These are phyloP conservation scores for Erodium trifolium DNA, from an alignment of 441 rosid species.

Conservation along the genomic window DNA sequence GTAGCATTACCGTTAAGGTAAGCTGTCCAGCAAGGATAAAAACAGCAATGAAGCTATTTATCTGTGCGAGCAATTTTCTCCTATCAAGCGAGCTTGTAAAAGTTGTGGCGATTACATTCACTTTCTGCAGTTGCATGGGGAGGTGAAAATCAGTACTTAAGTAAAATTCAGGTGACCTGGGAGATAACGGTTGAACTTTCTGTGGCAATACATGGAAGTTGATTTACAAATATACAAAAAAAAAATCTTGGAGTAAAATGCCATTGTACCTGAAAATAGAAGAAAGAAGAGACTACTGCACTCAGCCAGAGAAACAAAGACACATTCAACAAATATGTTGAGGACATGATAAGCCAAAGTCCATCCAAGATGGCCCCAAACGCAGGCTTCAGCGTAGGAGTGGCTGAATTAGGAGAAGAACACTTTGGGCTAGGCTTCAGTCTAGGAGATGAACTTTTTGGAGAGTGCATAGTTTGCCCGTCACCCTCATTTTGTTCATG, in stretches of 20 bases:
- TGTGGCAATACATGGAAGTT: neutral
- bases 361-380: constrained; percentile 76
- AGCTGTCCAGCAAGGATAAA: constrained; percentile 91
- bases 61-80: constrained; percentile 80
- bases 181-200: neutral
- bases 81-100: constrained; percentile 68
- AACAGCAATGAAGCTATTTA: constrained; percentile 84
- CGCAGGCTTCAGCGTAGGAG: constrained; percentile 32
- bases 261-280: constrained; percentile 77
- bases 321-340: constrained; percentile 65
- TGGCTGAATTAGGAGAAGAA: constrained; percentile 38
- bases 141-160: constrained; percentile 13
- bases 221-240: neutral
- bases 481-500: constrained; percentile 34
- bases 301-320: constrained; percentile 89
- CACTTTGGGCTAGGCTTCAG: constrained; percentile 26
- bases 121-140: constrained; percentile 55
- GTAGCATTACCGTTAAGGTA: constrained; percentile 55
- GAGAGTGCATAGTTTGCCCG: constrained; percentile 24
- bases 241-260: neutral
- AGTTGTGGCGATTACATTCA: constrained; percentile 69
- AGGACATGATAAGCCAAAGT: constrained; percentile 62
- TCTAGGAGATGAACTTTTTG: constrained; percentile 18
- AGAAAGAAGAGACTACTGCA: constrained; percentile 89
- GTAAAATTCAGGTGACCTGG: neutral